These are phyloP conservation scores for Petunia secreta DNA, from an alignment of 257 asterid genomes.

Conservation along the genomic window DNA sequence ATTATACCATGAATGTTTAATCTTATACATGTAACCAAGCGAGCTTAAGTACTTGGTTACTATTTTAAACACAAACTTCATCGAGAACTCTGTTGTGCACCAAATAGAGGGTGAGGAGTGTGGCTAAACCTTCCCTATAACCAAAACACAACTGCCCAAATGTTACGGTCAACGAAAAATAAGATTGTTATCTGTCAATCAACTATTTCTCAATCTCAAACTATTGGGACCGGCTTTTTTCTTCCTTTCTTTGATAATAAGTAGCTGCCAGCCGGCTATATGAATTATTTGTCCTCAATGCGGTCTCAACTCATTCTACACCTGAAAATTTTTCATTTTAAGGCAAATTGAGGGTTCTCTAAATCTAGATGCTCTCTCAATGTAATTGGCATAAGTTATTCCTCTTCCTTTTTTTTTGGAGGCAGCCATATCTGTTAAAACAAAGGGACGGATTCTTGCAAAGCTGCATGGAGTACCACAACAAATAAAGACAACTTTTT, in stretches of 20 bases:
- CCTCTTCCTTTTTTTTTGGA: background rate
- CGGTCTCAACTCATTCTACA: slow-evolving; percentile 11
- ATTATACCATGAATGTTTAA: no score
- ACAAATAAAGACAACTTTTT: background rate
- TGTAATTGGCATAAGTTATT: background rate
- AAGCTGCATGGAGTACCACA: background rate
- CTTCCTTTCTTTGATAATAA: no score
- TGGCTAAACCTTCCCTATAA: slow-evolving; percentile 11
- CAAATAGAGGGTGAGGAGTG: slow-evolving; percentile 6
- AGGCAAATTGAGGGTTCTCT: slow-evolving; percentile 1
- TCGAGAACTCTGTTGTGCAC: background rate
- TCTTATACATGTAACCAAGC: no score
- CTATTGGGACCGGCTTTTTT: background rate
- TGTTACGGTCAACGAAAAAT: background rate
- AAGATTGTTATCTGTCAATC: background rate
- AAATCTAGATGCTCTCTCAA: background rate
- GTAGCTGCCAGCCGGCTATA: background rate
- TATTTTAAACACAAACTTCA: background rate
- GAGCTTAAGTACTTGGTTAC: slow-evolving; percentile 2
- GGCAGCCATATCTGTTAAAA: background rate
- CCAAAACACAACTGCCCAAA: slow-evolving; percentile 5
- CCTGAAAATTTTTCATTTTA: background rate
- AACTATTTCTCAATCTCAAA: slow-evolving; percentile 15
- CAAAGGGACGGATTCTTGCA: background rate
- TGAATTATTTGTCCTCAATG: slow-evolving; percentile 1